phyloP scores from a whole-genome alignment of 1,284 basidiomycete species.

The Mycosarcoma maydis region DNA sequence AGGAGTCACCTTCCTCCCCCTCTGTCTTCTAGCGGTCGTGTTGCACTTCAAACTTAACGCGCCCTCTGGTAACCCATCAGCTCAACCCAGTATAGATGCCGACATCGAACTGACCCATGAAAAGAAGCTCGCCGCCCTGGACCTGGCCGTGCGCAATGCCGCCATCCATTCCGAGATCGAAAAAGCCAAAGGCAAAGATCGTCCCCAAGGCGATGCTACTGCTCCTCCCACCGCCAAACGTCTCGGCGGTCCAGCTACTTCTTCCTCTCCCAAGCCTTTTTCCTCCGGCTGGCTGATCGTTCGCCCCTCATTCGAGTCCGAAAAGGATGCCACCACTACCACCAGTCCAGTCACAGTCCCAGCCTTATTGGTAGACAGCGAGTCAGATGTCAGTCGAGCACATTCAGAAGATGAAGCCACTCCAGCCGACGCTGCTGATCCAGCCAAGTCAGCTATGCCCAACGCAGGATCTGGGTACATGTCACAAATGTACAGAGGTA shows the following conservation, averaged over 20 bases:
- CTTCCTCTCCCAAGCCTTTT: slow-evolving; percentile 37
- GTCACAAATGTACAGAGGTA: slow-evolving; percentile 59
- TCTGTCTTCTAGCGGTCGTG: slow-evolving; percentile 42
- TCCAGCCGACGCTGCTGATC: not conserved
- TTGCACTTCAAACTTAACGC: slow-evolving; percentile 42
- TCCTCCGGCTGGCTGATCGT: slow-evolving; percentile 56
- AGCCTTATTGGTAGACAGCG: slow-evolving; percentile 21
- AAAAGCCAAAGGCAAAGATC: slow-evolving; percentile 36
- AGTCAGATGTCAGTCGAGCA: slow-evolving; percentile 20
- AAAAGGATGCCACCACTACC: slow-evolving; percentile 17
- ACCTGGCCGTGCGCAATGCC: slow-evolving; percentile 51
- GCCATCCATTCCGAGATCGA: slow-evolving; percentile 49
- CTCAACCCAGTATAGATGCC: slow-evolving; percentile 19
- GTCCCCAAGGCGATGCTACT: slow-evolving; percentile 37
- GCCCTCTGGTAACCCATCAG: slow-evolving; percentile 11
- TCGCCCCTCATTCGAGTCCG: slow-evolving; percentile 44
- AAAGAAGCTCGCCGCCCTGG: slow-evolving; percentile 49
- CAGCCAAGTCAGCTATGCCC: not conserved
- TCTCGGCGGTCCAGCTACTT: slow-evolving; percentile 28
- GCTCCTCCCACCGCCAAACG: slow-evolving; percentile 51
- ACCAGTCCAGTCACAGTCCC: slow-evolving; percentile 16
- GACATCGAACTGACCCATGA: slow-evolving; percentile 46
- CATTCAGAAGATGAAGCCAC: slow-evolving; percentile 23
- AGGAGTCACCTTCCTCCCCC: slow-evolving; percentile 63
- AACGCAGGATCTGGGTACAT: slow-evolving; percentile 49